phyloP scores from a whole-genome alignment of 768 basidiomycete genomes.

The Termitomyces sp. region DNA sequence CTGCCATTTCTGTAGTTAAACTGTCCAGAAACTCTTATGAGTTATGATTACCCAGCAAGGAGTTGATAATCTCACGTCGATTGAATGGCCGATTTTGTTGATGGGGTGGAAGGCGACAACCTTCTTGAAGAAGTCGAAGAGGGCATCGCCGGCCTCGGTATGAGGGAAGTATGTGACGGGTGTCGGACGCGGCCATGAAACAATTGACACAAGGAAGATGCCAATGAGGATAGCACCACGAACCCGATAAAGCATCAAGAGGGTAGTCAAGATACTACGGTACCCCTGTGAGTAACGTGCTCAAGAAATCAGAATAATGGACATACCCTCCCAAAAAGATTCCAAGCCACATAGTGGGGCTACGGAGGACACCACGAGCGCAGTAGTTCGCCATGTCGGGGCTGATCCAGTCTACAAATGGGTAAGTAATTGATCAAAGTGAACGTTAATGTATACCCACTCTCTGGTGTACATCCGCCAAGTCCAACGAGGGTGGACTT shows the following conservation, averaged over 20 bases:
- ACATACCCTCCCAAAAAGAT: constrained; percentile 78
- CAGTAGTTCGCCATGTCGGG: constrained; percentile 57
- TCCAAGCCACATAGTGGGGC: constrained; percentile 85
- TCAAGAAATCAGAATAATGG: background rate
- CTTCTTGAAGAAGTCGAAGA: constrained; percentile 84
- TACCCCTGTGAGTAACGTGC: background rate
- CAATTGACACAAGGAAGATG: constrained; percentile 79
- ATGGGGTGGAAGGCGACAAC: constrained; percentile 75
- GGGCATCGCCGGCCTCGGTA: constrained; percentile 58
- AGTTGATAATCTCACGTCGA: constrained; percentile 47
- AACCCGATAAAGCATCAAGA: constrained; percentile 82
- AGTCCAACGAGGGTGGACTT: constrained; percentile 68
- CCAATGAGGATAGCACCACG: constrained; percentile 82
- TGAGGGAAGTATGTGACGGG: constrained; percentile 81
- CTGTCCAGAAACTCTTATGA: constrained; percentile 22
- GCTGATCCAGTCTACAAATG: constrained; percentile 37
- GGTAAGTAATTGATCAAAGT: background rate
- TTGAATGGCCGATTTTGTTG: constrained; percentile 56
- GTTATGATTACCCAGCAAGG: background rate
- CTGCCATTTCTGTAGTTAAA: constrained; percentile 60
- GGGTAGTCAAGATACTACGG: constrained; percentile 63
- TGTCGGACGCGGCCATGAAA: constrained; percentile 86
- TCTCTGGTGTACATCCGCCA: constrained; percentile 67
- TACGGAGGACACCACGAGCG: constrained; percentile 57
- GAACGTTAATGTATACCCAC: constrained; percentile 16